Percentiles rank a stretch among this genome's conserved stretches.
phyloP scores from a whole-genome alignment of 495 filamentous ascomycete species.

The Hypoxylon subgilvum region DNA sequence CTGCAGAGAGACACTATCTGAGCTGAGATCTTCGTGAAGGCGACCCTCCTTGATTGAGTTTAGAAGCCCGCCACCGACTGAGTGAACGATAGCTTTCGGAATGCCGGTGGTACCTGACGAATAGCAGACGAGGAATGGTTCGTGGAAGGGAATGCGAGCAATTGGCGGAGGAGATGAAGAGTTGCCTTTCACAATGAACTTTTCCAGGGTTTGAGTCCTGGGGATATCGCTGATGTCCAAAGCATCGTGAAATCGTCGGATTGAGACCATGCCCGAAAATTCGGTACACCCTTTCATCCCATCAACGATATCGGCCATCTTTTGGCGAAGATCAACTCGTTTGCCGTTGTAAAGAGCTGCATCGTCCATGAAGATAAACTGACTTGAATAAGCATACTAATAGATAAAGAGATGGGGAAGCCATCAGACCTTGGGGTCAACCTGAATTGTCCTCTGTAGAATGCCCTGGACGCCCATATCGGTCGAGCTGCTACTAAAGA shows the following conservation, averaged over 20 bases:
- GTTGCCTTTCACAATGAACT: slow-evolving; percentile 57
- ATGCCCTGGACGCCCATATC: slow-evolving; percentile 82
- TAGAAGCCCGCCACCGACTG: slow-evolving; percentile 65
- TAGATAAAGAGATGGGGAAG: not conserved
- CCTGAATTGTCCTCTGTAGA: slow-evolving; percentile 72
- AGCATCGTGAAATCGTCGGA: slow-evolving; percentile 67
- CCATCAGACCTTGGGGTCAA: slow-evolving; percentile 62
- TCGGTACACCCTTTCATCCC: slow-evolving; percentile 64
- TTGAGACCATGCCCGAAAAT: slow-evolving; percentile 68
- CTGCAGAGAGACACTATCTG: slow-evolving; percentile 59
- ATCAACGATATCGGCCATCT: slow-evolving; percentile 69
- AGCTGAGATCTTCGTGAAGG: slow-evolving; percentile 62
- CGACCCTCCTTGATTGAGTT: slow-evolving; percentile 65
- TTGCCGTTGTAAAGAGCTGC: slow-evolving; percentile 79
- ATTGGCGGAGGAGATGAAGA: slow-evolving; percentile 55
- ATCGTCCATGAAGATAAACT: slow-evolving; percentile 80
- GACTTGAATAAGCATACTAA: slow-evolving; percentile 1
- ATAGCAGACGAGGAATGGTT: slow-evolving; percentile 76
- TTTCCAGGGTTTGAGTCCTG: slow-evolving; percentile 56
- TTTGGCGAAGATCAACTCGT: slow-evolving; percentile 69
- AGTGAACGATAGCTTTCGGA: slow-evolving; percentile 79
- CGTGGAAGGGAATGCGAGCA: slow-evolving; percentile 65
- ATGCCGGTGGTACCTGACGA: slow-evolving; percentile 74
- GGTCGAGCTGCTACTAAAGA: slow-evolving; percentile 75
- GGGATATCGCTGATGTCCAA: slow-evolving; percentile 64